Evolutionary conservation across 1,139 yeast species (phyloP).

Genomic region (Zygoascus meyerae): DNA sequence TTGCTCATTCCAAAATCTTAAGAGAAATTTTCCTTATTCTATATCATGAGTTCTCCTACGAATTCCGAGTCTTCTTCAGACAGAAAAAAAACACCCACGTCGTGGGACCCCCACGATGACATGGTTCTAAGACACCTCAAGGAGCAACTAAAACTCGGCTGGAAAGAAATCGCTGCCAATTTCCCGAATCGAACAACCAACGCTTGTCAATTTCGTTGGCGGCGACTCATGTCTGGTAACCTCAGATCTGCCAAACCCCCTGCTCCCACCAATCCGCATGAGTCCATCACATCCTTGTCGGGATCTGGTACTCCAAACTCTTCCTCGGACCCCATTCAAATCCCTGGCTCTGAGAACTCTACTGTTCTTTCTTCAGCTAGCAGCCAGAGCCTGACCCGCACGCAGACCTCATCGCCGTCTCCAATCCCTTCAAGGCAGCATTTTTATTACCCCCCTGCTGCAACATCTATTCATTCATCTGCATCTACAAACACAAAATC

Average conservation of each 20-base stretch:
- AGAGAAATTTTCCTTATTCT: background rate
- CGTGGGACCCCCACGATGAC: constrained; percentile 79
- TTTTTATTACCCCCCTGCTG: constrained; percentile 5
- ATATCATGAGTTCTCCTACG: background rate
- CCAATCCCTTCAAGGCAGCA: constrained; percentile 9
- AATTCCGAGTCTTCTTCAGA: constrained; percentile 11
- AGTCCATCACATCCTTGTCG: constrained; percentile 1
- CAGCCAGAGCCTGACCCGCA: too few species aligned
- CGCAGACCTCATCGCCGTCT: constrained; percentile 2
- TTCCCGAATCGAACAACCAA: constrained; percentile 70
- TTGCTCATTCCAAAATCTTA: too few species aligned
- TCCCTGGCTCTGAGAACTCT: background rate
- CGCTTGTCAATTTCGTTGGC: constrained; percentile 81
- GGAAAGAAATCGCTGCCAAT: constrained; percentile 73
- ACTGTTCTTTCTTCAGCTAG: background rate
- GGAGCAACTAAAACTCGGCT: constrained; percentile 66
- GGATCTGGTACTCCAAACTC: background rate
- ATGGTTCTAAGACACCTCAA: constrained; percentile 60
- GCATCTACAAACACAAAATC: constrained; percentile 11
- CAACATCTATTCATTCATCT: constrained; percentile 7
- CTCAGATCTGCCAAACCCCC: constrained; percentile 24
- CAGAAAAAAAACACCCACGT: constrained; percentile 48
- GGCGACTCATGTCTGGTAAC: constrained; percentile 52
- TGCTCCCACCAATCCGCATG: constrained; percentile 11
- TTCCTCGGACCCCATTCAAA: background rate